A percentile compares a stretch with the other conserved stretches of the same genome.
Evolutionary conservation across 1,139 yeast genomes (phyloP).

Genomic region (Pichia sp.): DNA sequence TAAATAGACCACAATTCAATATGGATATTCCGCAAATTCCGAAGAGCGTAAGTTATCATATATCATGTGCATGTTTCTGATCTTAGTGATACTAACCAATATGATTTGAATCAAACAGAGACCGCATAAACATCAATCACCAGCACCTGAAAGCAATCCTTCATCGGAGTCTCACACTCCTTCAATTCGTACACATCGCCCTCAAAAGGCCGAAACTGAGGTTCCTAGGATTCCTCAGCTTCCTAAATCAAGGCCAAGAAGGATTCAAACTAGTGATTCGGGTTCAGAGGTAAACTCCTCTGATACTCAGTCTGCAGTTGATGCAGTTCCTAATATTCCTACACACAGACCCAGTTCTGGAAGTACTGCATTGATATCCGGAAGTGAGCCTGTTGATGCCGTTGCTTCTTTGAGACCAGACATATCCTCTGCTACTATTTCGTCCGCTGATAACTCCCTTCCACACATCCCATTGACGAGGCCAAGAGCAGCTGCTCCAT

Average conservation of each 20-base stretch:
- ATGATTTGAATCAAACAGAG: slow-evolving; percentile 8
- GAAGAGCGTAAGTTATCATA: slow-evolving; percentile 13
- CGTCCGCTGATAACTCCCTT: background rate
- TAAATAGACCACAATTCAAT: background rate
- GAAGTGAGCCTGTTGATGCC: background rate
- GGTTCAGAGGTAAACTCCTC: background rate
- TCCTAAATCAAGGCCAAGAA: slow-evolving; percentile 40
- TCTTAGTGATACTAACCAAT: background rate
- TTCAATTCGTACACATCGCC: background rate
- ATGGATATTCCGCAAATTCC: slow-evolving; percentile 22
- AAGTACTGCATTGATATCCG: background rate
- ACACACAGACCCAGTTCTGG: slow-evolving; percentile 2
- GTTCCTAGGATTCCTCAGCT: slow-evolving; percentile 68
- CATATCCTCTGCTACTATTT: background rate
- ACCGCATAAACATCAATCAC: slow-evolving; percentile 7
- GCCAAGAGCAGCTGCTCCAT: slow-evolving; percentile 1
- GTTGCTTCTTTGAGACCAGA: background rate
- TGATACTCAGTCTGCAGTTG: background rate
- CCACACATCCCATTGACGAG: slow-evolving; percentile 1
- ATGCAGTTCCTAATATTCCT: slow-evolving; percentile 4
- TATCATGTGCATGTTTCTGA: background rate
- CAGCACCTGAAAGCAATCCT: background rate
- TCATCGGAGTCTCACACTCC: background rate
- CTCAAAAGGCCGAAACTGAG: slow-evolving; percentile 21
- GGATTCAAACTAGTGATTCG: background rate